A percentile compares a stretch with the other conserved stretches of the same genome.
phyloP scores from a whole-genome alignment of 164 flowering plant species.

The Cinnamomum micranthum region DNA sequence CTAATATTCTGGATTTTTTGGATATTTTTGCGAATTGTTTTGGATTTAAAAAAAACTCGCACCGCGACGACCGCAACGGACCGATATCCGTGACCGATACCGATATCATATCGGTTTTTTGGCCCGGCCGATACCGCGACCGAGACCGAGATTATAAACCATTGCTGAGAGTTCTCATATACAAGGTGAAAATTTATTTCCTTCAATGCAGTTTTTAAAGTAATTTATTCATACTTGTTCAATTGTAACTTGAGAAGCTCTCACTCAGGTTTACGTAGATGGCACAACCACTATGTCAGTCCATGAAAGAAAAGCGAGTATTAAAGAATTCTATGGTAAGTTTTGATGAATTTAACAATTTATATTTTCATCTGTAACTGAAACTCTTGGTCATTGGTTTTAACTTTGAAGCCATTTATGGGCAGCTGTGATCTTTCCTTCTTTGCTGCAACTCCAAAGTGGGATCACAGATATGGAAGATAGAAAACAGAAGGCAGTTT shows the following conservation, averaged over 20 bases:
- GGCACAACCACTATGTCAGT: conserved; percentile 72
- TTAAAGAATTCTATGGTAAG: conserved; percentile 73
- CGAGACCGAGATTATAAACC: no score
- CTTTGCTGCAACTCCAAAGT: conserved; percentile 72
- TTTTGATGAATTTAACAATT: not conserved
- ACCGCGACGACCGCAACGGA: no score
- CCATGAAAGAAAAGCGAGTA: conserved; percentile 74
- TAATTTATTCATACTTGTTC: not conserved
- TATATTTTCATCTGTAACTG: not conserved
- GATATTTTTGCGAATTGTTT: no score
- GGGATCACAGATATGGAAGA: conserved; percentile 84
- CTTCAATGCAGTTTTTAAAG: conserved; percentile 1
- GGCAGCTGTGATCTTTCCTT: conserved; percentile 82
- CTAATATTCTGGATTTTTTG: no score
- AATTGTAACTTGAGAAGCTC: conserved; percentile 2
- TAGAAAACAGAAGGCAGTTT: conserved; percentile 67
- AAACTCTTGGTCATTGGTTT: conserved; percentile 1
- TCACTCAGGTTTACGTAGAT: conserved; percentile 60
- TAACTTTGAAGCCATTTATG: conserved; percentile 4
- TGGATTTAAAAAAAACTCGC: no score
- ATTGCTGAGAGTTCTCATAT: no score
- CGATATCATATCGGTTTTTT: no score
- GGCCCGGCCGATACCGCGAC: no score
- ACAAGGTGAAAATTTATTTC: no score
- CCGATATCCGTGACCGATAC: no score